These are phyloP conservation scores for Suhomyces vadensis DNA, from an alignment of 805 yeast species.

Conservation along the genomic window DNA sequence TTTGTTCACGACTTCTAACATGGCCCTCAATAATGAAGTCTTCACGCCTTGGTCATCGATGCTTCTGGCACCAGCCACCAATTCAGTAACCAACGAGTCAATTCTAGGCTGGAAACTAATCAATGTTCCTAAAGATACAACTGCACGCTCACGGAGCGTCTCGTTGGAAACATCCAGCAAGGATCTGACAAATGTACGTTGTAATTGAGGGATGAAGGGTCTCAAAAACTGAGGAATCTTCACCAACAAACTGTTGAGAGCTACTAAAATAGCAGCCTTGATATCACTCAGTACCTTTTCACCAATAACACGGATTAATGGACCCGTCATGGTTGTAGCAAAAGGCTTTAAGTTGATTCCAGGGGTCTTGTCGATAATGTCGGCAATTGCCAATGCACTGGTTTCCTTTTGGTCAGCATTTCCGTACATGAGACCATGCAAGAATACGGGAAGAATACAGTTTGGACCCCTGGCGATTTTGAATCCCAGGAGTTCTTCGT, in stretches of 20 bases:
- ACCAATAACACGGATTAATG: constrained; percentile 95
- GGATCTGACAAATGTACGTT: constrained; percentile 93
- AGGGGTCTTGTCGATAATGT: constrained; percentile 80
- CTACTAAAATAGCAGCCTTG: constrained; percentile 88
- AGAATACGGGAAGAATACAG: constrained; percentile 84
- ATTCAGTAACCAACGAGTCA: constrained; percentile 86
- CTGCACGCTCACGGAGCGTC: constrained; percentile 77
- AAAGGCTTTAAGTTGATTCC: constrained; percentile 79
- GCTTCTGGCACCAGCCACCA: constrained; percentile 71
- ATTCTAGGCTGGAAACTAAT: constrained; percentile 90
- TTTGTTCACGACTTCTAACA: constrained; percentile 75
- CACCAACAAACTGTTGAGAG: constrained; percentile 72
- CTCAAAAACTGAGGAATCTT: constrained; percentile 89
- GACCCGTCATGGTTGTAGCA: constrained; percentile 95
- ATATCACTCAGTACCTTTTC: constrained; percentile 90
- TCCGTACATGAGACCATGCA: constrained; percentile 96
- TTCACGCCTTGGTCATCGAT: constrained; percentile 71
- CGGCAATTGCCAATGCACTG: constrained; percentile 88
- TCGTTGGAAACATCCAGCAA: constrained; percentile 77
- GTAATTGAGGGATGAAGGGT: constrained; percentile 96
- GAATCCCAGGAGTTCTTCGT: constrained; percentile 73
- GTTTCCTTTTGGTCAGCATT: constrained; percentile 76
- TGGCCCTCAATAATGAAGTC: constrained; percentile 81
- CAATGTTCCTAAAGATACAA: constrained; percentile 83
- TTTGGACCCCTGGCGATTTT: constrained; percentile 78